Evolutionary conservation across 768 basidiomycete genomes (phyloP).

Genomic region (Pholiota microspora): DNA sequence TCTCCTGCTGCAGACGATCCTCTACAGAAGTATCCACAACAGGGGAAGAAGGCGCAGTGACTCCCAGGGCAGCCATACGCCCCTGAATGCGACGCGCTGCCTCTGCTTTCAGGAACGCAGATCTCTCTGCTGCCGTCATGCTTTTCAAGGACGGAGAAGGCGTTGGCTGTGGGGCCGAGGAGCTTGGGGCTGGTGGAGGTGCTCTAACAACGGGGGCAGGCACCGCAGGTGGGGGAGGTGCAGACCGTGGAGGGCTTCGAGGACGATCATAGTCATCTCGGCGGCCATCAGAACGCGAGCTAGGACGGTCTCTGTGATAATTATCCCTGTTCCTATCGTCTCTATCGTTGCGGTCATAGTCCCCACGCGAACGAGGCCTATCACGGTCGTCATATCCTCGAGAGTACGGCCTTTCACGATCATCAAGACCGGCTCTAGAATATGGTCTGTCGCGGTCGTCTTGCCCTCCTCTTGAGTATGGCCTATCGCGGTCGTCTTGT

Average conservation of each 20-base stretch:
- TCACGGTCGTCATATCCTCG: constrained; percentile 19
- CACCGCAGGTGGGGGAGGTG: constrained; percentile 51
- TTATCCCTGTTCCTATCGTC: constrained; percentile 22
- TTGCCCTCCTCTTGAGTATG: constrained; percentile 28
- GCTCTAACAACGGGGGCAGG: constrained; percentile 36
- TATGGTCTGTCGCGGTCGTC: constrained; percentile 53
- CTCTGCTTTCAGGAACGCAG: constrained; percentile 73
- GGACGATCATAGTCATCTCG: constrained; percentile 41
- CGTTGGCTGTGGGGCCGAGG: constrained; percentile 44
- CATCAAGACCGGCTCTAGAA: constrained; percentile 38
- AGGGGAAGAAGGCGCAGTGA: constrained; percentile 46
- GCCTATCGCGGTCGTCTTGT: constrained; percentile 31
- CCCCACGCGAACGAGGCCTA: constrained; percentile 14
- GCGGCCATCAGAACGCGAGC: constrained; percentile 21
- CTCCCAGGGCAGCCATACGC: constrained; percentile 82
- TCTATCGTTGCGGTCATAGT: constrained; percentile 30
- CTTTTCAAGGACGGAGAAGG: constrained; percentile 62
- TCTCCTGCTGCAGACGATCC: constrained; percentile 81
- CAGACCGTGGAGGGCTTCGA: constrained; percentile 48
- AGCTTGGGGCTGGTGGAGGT: constrained; percentile 49
- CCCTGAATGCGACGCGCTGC: constrained; percentile 82
- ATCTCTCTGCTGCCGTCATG: constrained; percentile 84
- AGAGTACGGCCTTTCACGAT: constrained; percentile 27
- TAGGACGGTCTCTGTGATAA: constrained; percentile 25
- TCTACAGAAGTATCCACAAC: constrained; percentile 79